These are phyloP conservation scores for Sporothrix euskadiensis DNA, from an alignment of 2,329 filamentous ascomycete genomes.

Conservation along the genomic window DNA sequence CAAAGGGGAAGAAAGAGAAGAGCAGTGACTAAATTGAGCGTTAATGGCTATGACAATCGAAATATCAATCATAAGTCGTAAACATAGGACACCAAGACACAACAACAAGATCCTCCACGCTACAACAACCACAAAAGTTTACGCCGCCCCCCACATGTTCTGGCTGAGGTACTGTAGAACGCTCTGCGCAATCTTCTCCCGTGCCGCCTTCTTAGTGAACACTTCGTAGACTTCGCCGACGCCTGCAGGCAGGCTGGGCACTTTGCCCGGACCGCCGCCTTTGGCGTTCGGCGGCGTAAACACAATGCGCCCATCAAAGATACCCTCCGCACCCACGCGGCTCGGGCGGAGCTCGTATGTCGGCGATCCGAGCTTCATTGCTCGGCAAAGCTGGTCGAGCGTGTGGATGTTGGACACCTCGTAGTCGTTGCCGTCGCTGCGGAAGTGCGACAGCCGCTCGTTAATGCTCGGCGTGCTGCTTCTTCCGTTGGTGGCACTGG, in stretches of 20 bases:
- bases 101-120: neutral
- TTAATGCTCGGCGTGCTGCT: neutral
- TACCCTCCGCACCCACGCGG: conserved; percentile 25
- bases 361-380: conserved; percentile 24
- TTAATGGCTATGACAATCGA: neutral
- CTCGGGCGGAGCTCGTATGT: conserved; percentile 15
- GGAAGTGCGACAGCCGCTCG: neutral
- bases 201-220: conserved; percentile 41
- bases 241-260: conserved; percentile 36
- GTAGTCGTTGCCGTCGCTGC: conserved; percentile 25
- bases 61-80: neutral
- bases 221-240: conserved; percentile 42
- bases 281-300: conserved; percentile 40
- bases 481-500: neutral
- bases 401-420: conserved; percentile 32
- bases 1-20: neutral
- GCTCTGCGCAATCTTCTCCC: conserved; percentile 44
- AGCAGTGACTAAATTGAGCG: neutral
- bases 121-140: neutral
- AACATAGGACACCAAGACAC: neutral
- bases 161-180: conserved; percentile 43
- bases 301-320: conserved; percentile 41
- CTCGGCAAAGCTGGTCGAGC: conserved; percentile 34
- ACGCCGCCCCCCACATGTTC: neutral
- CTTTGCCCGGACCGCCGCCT: conserved; percentile 11